These are phyloP conservation scores for Holtermannia corniformis DNA, from an alignment of 768 basidiomycete genomes.

Conservation along the genomic window DNA sequence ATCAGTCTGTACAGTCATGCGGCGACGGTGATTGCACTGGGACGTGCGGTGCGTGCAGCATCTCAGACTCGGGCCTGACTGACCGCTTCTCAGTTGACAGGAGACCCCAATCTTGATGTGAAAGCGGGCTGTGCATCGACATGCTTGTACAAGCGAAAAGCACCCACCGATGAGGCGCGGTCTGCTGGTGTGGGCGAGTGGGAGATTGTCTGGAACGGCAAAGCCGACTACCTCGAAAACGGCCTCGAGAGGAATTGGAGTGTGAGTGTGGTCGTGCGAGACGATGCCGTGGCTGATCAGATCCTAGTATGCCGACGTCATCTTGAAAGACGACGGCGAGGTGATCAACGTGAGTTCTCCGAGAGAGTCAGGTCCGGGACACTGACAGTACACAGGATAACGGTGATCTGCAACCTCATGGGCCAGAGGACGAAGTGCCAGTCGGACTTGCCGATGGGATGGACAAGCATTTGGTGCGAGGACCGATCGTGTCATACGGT, in stretches of 20 bases:
- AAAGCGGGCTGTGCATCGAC: constrained; percentile 36
- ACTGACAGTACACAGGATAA: constrained; percentile 27
- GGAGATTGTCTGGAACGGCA: constrained; percentile 33
- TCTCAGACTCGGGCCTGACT: no score
- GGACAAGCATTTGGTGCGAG: constrained; percentile 27
- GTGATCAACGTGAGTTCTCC: constrained; percentile 30
- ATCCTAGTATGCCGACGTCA: constrained; percentile 29
- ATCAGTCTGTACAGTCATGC: constrained; percentile 41
- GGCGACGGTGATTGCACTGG: constrained; percentile 40
- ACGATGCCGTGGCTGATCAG: neutral
- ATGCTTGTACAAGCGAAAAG: constrained; percentile 29
- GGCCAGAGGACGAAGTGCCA: constrained; percentile 22
- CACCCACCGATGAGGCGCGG: neutral
- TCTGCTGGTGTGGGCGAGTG: constrained; percentile 32
- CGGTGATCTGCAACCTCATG: constrained; percentile 26
- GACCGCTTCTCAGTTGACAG: constrained; percentile 41
- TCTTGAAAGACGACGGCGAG: constrained; percentile 29
- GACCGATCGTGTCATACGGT: no score
- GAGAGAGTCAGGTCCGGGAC: constrained; percentile 6
- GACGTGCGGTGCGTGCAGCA: constrained; percentile 35
- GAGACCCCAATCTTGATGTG: constrained; percentile 28
- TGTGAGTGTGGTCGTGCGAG: constrained; percentile 6
- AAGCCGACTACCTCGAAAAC: constrained; percentile 37
- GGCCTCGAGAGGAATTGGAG: constrained; percentile 41
- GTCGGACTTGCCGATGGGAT: constrained; percentile 31